Evolutionary conservation across 495 filamentous ascomycete genomes (phyloP).

Genomic region (Cairneyella variabilis): DNA sequence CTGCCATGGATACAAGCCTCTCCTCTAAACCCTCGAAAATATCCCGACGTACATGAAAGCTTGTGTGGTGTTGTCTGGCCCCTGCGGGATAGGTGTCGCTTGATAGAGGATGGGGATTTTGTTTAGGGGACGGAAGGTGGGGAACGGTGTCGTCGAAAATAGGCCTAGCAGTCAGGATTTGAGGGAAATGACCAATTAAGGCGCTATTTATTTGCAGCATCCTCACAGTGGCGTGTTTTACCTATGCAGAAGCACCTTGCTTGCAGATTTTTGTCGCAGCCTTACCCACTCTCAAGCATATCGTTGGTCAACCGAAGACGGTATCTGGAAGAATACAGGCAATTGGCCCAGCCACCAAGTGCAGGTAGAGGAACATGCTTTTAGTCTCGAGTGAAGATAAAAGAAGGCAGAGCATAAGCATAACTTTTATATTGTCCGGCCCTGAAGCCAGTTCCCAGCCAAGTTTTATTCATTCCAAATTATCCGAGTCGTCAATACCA

Average conservation of each 20-base stretch:
- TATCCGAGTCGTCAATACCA: background rate
- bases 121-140: constrained; percentile 4
- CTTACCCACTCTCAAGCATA: constrained; percentile 1
- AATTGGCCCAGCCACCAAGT: constrained; percentile 11
- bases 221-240: constrained; percentile 1
- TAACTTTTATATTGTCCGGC: constrained; percentile 6
- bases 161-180: constrained; percentile 3
- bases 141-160: background rate
- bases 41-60: background rate
- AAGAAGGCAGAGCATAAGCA: constrained; percentile 1
- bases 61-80: constrained; percentile 2
- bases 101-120: background rate
- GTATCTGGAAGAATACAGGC: constrained; percentile 7
- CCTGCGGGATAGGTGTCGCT: background rate
- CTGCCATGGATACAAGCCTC: background rate
- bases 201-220: background rate
- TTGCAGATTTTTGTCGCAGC: constrained; percentile 2
- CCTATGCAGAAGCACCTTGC: constrained; percentile 1
- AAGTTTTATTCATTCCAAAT: constrained; percentile 3
- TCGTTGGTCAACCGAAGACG: constrained; percentile 5
- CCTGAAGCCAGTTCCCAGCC: constrained; percentile 6
- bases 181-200: background rate
- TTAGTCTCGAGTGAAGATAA: constrained; percentile 1
- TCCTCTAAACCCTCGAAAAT: background rate
- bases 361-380: constrained; percentile 1